Base-by-base conservation (phyloP, 2,329 filamentous ascomycete species). In the Rhynchosporium secalis region DNA sequence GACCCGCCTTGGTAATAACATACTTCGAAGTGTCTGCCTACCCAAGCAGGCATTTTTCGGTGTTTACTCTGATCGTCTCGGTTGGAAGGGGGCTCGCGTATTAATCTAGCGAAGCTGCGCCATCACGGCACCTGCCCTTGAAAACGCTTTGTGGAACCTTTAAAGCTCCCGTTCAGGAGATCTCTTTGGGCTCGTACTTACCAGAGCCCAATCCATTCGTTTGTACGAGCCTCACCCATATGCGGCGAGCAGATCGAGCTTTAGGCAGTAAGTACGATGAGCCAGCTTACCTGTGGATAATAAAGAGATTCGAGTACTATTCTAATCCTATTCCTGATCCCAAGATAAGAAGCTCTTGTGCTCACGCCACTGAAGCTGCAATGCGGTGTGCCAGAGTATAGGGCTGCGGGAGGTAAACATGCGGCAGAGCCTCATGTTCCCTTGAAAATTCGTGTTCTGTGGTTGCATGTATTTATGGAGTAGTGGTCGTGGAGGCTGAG, bases 351-450 rank as follows among this genome's bases (percentile, higher is more conserved):
- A 70, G 61, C 65, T 71, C n/a, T 60, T 73, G 51, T 64, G 71
- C 9, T 71, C 72, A 26, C 74, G 75, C 68, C 71, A 73, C 43
- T 75, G 75, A 63, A 74, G 72, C 36, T 66, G 74, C 12, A 71
- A 66, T 9, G 74, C 9, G 74, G 10, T 76, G 74, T 59, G 40
- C 68, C 9, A 36, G 72, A 75, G 61, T 76, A 73, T 62, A 76
- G 75, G 60, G 62, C 69, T 62, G 61, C 6, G 73, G 43, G 75
- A 74, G 61, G 69, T 76, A 61, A 75, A 75, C 72, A 73, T 75
- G 70, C 59, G 70, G 56, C 13, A 28, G 20, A 51, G 56, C 36
- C 40, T 56, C 12, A 9, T 52, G 33, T 41, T 49, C n/a, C 38
- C 29, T 6, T n/a, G 36, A 38, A 20, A 45, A 48, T 56, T 56